Evolutionary conservation across 2,329 filamentous ascomycete species (phyloP), one percentile per base, ranked within the genome.

Genomic region (Scedosporium apiospermum): DNA sequence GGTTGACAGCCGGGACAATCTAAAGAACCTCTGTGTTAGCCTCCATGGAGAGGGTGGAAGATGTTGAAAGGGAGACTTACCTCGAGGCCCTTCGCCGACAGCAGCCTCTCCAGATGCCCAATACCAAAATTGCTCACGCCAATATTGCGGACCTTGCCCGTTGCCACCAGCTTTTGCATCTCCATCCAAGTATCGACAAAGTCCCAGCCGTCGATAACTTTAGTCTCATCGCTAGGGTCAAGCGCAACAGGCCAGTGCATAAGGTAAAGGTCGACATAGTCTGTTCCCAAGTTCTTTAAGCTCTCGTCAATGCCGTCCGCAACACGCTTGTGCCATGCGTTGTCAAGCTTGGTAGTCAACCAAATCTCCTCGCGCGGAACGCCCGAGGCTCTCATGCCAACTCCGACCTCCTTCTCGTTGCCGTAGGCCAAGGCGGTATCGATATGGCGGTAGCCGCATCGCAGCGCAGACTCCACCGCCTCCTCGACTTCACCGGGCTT

Each of bases 51-150:
- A 38, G 7, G 16, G 12, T 6, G 16, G 16, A 18, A 57, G 53
- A 16, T 34, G 30, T 57, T 57, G 18, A 27, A 2, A 2, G 12
- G 14, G 3, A 4, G n/a, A 53, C 1, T 27, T 57, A 57, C 53
- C 53, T 57, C 86, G 76, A 79, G 84, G 66, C 78, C 80, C 10
- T 84, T 81, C 68, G 88, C 82, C 67, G 82, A 85, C 65, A 95
- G 79, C 63, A 95, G 81, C 74, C 84, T 89, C 80, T 93, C 88
- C 44, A 95, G 79, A 76, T 95, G 90, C 74, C 79, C 84, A 73
- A 93, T 90, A 66, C 82, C 88, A 73, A 95, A 95, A 82, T 96
- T 96, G 74, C 88, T 91, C 63, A 95, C 88, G 69, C 90, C 90
- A 72, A 93, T 91, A 78, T 90, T 91, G 75, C 82, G 83, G 60